Conservation (phyloP, 139 green algal genomes). For the Picochlorum sp. region DNA sequence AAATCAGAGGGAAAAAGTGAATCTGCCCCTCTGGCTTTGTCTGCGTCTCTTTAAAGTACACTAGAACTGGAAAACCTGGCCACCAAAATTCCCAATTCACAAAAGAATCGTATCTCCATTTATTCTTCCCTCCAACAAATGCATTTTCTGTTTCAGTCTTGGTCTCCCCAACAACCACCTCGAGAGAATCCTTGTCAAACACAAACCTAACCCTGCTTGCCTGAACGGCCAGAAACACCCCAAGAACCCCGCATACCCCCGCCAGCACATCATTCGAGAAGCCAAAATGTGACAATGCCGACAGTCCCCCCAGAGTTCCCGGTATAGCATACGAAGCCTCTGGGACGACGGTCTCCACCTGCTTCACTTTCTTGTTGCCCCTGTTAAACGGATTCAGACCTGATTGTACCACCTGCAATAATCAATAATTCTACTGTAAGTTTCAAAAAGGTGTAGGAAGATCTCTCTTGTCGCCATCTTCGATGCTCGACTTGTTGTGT, state of each 20-base stretch:
- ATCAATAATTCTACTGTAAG: no score
- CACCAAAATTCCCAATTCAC: conserved; percentile 93
- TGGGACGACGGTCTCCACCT: conserved; percentile 16
- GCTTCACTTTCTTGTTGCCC: not conserved
- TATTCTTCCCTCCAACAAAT: conserved; percentile 76
- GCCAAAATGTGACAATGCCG: conserved; percentile 11
- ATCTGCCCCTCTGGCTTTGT: conserved; percentile 96
- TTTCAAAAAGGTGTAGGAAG: no score
- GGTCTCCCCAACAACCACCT: conserved; percentile 47
- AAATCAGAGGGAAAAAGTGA: conserved; percentile 91
- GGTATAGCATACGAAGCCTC: conserved; percentile 22
- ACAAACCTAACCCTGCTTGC: conserved; percentile 64
- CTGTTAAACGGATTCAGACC: not conserved
- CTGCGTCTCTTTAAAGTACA: conserved; percentile 98
- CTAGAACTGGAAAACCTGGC: conserved; percentile 84
- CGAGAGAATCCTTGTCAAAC: conserved; percentile 61
- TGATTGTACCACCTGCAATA: no score
- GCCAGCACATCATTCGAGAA: conserved; percentile 10
- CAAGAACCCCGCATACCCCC: conserved; percentile 34
- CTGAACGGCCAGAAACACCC: conserved; percentile 60
- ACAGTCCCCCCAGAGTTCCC: conserved; percentile 12
- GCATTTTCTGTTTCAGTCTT: conserved; percentile 64
- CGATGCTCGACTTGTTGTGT: no score
- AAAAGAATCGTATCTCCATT: conserved; percentile 74
- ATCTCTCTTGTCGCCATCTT: no score